Evolutionary conservation across 2,329 filamentous ascomycete genomes (phyloP).

Genomic region (Tolypocladium tundrense): DNA sequence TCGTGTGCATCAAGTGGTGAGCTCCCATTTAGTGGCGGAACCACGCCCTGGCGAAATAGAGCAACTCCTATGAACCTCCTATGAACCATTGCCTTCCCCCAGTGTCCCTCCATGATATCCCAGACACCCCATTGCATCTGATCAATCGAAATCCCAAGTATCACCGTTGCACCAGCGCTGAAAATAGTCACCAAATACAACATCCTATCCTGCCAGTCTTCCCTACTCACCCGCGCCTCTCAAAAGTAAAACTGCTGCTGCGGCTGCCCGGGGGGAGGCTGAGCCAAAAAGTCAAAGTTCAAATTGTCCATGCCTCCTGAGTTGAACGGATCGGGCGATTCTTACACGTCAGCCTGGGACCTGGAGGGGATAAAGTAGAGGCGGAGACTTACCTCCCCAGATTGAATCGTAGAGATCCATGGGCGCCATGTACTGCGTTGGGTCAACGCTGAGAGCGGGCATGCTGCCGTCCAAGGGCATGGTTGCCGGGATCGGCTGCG

Average conservation of each 20-base stretch:
- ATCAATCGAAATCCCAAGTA: neutral
- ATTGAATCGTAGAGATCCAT: slow-evolving; percentile 61
- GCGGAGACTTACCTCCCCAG: slow-evolving; percentile 47
- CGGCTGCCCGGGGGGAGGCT: slow-evolving; percentile 47
- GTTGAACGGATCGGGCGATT: slow-evolving; percentile 51
- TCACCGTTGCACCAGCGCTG: neutral
- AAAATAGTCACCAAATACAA: neutral
- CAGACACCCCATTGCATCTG: neutral
- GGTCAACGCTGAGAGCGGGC: slow-evolving; percentile 41
- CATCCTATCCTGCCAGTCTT: neutral
- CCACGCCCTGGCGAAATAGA: neutral
- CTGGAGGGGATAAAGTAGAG: neutral
- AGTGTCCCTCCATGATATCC: too few species aligned
- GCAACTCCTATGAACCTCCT: neutral
- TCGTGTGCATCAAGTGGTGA: neutral
- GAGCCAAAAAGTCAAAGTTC: slow-evolving; percentile 51
- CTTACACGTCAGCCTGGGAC: slow-evolving; percentile 21
- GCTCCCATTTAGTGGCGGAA: neutral
- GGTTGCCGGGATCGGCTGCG: slow-evolving; percentile 24
- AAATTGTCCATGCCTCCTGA: slow-evolving; percentile 39
- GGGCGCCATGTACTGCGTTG: slow-evolving; percentile 50
- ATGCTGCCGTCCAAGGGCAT: slow-evolving; percentile 34
- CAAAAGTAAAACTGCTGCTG: slow-evolving; percentile 50
- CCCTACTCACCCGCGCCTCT: neutral
- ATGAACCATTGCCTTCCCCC: slow-evolving; percentile 3